phyloP scores from a whole-genome alignment of 768 basidiomycete species.

The Melanogaster broomeanus region DNA sequence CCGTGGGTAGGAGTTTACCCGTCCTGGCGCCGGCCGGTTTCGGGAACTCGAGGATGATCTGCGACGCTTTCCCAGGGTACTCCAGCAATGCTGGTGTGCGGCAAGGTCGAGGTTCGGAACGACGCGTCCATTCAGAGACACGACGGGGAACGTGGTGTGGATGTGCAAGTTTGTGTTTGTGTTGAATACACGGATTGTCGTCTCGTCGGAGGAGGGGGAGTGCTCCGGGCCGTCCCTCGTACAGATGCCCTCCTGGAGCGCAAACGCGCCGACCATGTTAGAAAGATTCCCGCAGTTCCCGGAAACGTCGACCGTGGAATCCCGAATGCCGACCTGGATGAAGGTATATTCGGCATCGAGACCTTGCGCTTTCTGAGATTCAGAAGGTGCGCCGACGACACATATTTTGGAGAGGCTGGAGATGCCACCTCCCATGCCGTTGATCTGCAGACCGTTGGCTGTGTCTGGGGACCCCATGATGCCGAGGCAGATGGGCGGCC shows the following conservation, averaged over 20 bases:
- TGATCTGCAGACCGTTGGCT: constrained; percentile 64
- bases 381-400: constrained; percentile 56
- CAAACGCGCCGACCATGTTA: constrained; percentile 72
- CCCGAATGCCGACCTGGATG: constrained; percentile 61
- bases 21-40: constrained; percentile 70
- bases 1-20: constrained; percentile 68
- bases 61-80: constrained; percentile 66
- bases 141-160: constrained; percentile 68
- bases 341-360: constrained; percentile 75
- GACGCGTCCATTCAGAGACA: constrained; percentile 5
- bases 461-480: constrained; percentile 85
- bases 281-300: constrained; percentile 81
- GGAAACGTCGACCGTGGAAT: constrained; percentile 60
- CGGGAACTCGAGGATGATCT: constrained; percentile 66
- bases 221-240: background rate
- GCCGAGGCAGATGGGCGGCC: constrained; percentile 64
- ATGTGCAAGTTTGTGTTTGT: constrained; percentile 73
- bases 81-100: constrained; percentile 62
- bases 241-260: constrained; percentile 64
- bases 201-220: constrained; percentile 13
- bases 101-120: constrained; percentile 45
- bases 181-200: constrained; percentile 64
- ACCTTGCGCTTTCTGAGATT: constrained; percentile 40
- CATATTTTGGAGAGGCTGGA: constrained; percentile 76
- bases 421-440: constrained; percentile 82